These are phyloP conservation scores for Zygotorulaspora mrakii DNA, from an alignment of 1,139 yeast genomes.

Conservation along the genomic window DNA sequence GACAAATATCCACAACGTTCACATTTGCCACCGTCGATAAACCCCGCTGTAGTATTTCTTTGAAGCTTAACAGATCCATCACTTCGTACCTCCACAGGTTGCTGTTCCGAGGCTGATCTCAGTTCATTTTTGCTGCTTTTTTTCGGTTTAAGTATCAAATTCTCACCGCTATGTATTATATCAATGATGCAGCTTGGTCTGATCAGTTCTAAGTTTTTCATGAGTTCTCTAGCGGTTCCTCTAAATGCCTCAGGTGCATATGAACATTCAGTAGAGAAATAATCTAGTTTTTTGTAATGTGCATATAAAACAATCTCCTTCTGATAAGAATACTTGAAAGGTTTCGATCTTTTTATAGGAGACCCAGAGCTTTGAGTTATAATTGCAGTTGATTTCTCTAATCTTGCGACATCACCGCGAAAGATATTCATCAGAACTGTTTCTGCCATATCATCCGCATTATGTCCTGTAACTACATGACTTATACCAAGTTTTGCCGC, in stretches of 20 bases:
- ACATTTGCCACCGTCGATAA: slow-evolving; percentile 68
- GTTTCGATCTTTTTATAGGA: slow-evolving; percentile 86
- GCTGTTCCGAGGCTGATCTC: slow-evolving; percentile 33
- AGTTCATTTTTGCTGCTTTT: slow-evolving; percentile 33
- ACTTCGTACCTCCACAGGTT: slow-evolving; percentile 46
- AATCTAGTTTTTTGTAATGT: slow-evolving; percentile 90
- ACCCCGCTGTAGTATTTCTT: slow-evolving; percentile 22
- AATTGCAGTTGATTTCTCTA: slow-evolving; percentile 86
- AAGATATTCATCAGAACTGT: slow-evolving; percentile 91
- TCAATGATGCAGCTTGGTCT: slow-evolving; percentile 94
- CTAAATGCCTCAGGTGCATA: slow-evolving; percentile 98
- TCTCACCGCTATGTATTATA: slow-evolving; percentile 91
- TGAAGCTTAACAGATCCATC: slow-evolving; percentile 57
- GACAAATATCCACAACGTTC: slow-evolving; percentile 90
- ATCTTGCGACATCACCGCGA: slow-evolving; percentile 92
- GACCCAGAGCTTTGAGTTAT: slow-evolving; percentile 77
- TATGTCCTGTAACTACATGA: slow-evolving; percentile 97
- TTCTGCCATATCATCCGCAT: slow-evolving; percentile 99
- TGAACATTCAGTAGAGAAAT: slow-evolving; percentile 95
- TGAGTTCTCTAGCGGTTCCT: slow-evolving; percentile 91
- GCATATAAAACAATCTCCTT: slow-evolving; percentile 97
- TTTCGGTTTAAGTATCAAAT: slow-evolving; percentile 62
- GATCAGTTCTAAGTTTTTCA: slow-evolving; percentile 84
- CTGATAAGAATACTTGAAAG: slow-evolving; percentile 92
- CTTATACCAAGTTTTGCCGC: slow-evolving; percentile 82